A percentile compares a stretch with the other conserved stretches of the same genome.
Evolutionary conservation across 768 basidiomycete genomes (phyloP).

Genomic region (Lactarius evosmus): DNA sequence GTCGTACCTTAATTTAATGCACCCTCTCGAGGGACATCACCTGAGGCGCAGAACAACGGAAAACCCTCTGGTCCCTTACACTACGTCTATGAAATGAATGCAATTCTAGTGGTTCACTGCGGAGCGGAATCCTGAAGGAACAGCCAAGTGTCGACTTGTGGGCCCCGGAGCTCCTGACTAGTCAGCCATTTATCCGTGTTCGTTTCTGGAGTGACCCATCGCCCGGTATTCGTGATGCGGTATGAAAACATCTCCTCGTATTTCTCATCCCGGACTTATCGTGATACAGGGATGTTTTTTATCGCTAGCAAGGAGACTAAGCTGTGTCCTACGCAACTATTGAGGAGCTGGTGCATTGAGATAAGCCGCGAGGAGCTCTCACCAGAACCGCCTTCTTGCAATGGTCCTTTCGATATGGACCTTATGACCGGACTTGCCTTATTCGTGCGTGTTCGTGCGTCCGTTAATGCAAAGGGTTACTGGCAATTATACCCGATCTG

Average conservation of each 20-base stretch:
- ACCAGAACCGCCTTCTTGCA: neutral
- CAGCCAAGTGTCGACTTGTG: slow-evolving; percentile 1
- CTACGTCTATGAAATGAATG: slow-evolving; percentile 2
- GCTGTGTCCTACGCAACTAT: neutral
- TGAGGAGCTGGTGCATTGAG: slow-evolving; percentile 9
- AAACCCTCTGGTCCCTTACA: neutral
- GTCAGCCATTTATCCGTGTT: slow-evolving; percentile 10
- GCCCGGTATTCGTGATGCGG: slow-evolving; percentile 8
- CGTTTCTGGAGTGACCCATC: slow-evolving; percentile 1
- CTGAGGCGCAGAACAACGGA: neutral
- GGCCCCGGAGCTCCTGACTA: neutral
- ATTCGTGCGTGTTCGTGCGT: slow-evolving; percentile 4
- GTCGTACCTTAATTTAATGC: slow-evolving; percentile 12
- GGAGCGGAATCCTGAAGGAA: neutral
- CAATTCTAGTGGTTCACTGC: neutral
- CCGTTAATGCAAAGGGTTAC: slow-evolving; percentile 1
- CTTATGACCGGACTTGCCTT: slow-evolving; percentile 13
- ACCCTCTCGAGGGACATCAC: neutral
- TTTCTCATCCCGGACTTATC: neutral
- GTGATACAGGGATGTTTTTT: slow-evolving; percentile 3
- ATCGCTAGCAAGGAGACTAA: neutral
- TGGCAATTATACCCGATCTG: slow-evolving; percentile 23
- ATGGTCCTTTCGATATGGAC: neutral
- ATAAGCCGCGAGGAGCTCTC: slow-evolving; percentile 3
- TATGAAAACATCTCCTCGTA: neutral